Base-by-base conservation (phyloP, 768 basidiomycete genomes). In the Agaricus subrufescens region DNA sequence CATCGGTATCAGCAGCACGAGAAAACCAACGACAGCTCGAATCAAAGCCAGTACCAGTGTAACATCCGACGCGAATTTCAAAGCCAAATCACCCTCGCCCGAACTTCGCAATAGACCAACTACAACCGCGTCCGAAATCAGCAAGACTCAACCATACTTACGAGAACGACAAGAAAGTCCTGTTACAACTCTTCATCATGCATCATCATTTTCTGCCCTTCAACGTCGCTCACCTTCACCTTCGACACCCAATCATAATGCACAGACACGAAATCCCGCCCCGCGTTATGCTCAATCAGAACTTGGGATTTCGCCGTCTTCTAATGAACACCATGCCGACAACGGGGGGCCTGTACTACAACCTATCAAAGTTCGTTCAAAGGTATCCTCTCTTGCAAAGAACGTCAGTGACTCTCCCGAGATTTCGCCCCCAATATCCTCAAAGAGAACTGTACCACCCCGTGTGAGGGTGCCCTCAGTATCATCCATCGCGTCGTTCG, bases 301-400 rank as follows among this genome's bases (percentile, higher is more conserved):
- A 31, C 53, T 47, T 19, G 37, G 46, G 9, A 27, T 27, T 27
- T 26, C 53, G 12, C 39, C 46, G 4, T 15, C 7, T 26, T 45
- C 27, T 8, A 4, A 3, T 14, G 23, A 50, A 39, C 26, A 14
- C 39, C 58, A 66, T 46, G 52, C 61, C 34, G 57, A 57, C 12
- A 62, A 52, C 26, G 56, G 50, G 12, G 52, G 52, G 15, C 61
- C 64, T 27, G 61, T 62, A 19, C 65, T 70, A 2, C 72, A 69
- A 2, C 58, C 70, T 1, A 62, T 70, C 34, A 75, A 73, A 63
- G 78, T 90, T 59, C 87, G 80, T 67, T 80, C 87, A 19, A 89
- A 82, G 63, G 75, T 89, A 26, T 78, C 85, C 0, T 67, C 71
- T 38, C 59, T 83, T 44, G 79, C 74, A 23, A 82, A 76, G 59